Evolutionary conservation across 208 protist genomes (phyloP).

Genomic region (Trichomonas gallinae): DNA sequence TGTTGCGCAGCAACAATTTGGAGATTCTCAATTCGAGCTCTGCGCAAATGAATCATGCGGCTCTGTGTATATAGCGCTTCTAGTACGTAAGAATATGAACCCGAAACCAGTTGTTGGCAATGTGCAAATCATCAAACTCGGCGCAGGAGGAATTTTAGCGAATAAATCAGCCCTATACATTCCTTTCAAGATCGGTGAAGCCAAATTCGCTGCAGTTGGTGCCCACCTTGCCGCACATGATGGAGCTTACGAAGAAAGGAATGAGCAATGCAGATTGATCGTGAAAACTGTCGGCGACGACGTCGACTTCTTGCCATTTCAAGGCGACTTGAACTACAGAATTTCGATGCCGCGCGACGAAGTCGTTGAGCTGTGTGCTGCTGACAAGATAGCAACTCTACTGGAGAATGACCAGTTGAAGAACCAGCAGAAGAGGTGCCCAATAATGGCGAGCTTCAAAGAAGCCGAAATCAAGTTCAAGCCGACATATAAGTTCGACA

Average conservation of each 20-base stretch:
- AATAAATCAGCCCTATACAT: background rate
- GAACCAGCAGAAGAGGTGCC: background rate
- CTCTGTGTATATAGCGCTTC: background rate
- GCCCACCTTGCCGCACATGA: conserved; percentile 34
- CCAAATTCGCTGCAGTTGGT: conserved; percentile 28
- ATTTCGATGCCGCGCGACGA: conserved; percentile 28
- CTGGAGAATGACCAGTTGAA: conserved; percentile 39
- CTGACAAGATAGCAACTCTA: background rate
- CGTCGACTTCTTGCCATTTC: conserved; percentile 35
- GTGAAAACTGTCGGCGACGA: background rate
- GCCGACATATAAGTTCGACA: conserved; percentile 44
- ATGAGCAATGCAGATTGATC: conserved; percentile 35
- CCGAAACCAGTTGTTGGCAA: background rate
- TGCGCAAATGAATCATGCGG: background rate
- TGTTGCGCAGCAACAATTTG: background rate
- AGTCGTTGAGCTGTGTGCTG: conserved; percentile 22
- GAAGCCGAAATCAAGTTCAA: conserved; percentile 38
- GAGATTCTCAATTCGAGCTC: background rate
- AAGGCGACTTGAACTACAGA: conserved; percentile 45
- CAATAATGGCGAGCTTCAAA: conserved; percentile 26
- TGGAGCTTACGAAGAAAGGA: conserved; percentile 28
- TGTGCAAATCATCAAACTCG: background rate
- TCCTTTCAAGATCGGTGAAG: background rate
- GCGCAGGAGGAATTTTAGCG: background rate
- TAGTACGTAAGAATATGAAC: background rate